phyloP scores from a whole-genome alignment of 768 basidiomycete species.

The Tulasnella sp. region DNA sequence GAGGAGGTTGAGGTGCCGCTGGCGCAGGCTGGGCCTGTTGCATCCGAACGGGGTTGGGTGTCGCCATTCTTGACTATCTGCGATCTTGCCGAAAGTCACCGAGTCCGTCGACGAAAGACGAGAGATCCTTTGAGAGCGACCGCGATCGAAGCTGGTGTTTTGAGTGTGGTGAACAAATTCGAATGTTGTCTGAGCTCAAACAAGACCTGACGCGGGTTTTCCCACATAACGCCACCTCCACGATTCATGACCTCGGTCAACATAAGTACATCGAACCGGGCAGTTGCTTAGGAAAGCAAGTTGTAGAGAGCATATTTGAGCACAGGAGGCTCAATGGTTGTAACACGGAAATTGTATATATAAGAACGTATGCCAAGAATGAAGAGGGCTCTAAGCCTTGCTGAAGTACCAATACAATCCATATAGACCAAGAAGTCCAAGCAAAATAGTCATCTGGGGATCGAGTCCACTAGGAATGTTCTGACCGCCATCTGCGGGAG shows the following conservation, averaged over 20 bases:
- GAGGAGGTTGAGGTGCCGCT: neutral
- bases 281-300: neutral
- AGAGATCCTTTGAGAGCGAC: neutral
- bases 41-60: neutral
- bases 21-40: neutral
- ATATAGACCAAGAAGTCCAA: slow-evolving; percentile 55
- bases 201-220: neutral
- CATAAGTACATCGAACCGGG: neutral
- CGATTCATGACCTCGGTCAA: neutral
- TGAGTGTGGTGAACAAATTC: neutral
- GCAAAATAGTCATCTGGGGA: slow-evolving; percentile 54
- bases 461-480: slow-evolving; percentile 39
- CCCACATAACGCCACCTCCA: neutral
- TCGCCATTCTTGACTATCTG: neutral
- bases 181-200: neutral
- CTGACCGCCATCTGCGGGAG: slow-evolving; percentile 26
- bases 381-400: neutral
- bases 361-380: neutral
- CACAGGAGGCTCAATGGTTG: neutral
- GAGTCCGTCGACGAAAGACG: neutral
- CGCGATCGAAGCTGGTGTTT: neutral
- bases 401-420: slow-evolving; percentile 38
- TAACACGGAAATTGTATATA: neutral
- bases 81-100: neutral
- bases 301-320: neutral